These are phyloP conservation scores for Artomyces pyxidatus DNA, from an alignment of 768 basidiomycete species.

Conservation along the genomic window DNA sequence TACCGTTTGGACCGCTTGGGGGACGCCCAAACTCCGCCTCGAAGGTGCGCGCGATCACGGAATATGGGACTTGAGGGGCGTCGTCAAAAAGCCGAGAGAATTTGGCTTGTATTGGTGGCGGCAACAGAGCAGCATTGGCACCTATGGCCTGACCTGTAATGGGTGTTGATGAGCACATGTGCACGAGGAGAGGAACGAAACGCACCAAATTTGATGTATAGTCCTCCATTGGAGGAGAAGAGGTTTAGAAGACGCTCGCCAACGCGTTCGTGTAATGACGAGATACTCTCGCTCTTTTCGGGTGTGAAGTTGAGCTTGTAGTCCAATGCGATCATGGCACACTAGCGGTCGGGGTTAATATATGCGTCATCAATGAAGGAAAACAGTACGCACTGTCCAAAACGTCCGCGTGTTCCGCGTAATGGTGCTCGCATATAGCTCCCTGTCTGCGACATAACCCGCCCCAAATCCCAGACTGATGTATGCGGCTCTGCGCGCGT, in stretches of 20 bases:
- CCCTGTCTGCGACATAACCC: constrained; percentile 32
- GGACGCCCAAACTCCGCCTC: constrained; percentile 57
- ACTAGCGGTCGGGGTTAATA: constrained; percentile 31
- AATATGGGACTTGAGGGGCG: constrained; percentile 77
- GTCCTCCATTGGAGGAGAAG: constrained; percentile 73
- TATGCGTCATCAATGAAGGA: not conserved
- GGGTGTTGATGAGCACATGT: too few relatives aligned
- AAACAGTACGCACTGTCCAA: constrained; percentile 34
- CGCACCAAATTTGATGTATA: constrained; percentile 79
- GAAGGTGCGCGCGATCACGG: constrained; percentile 61
- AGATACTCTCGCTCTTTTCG: constrained; percentile 62
- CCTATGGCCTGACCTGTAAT: constrained; percentile 66
- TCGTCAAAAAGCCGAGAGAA: constrained; percentile 83
- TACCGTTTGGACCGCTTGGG: constrained; percentile 56
- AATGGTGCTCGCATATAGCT: constrained; percentile 42
- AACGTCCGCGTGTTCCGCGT: constrained; percentile 39
- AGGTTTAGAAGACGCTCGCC: constrained; percentile 70
- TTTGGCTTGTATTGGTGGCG: constrained; percentile 72
- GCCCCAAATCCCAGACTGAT: constrained; percentile 21
- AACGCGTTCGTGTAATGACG: constrained; percentile 77
- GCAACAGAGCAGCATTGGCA: constrained; percentile 80
- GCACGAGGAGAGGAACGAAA: constrained; percentile 10
- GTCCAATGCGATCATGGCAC: constrained; percentile 61
- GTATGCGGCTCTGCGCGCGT: constrained; percentile 20
- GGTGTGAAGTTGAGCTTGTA: constrained; percentile 87